A percentile compares a stretch with the other conserved stretches of the same genome.
Evolutionary conservation across 108 stramenopile genomes (phyloP).

Genomic region (Halocafeteria seosinensis): DNA sequence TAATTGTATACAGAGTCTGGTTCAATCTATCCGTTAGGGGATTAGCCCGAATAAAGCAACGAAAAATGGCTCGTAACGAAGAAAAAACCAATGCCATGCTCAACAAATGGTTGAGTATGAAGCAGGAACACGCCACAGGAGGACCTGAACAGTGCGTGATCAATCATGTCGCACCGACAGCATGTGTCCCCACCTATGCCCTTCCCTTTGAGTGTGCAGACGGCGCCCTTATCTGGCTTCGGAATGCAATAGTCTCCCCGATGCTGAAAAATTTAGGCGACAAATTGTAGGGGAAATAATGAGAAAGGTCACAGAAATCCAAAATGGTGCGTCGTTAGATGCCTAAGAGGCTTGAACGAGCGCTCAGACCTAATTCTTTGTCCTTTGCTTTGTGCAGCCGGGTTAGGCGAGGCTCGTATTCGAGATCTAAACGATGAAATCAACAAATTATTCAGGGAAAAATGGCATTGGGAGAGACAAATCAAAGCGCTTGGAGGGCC

Average conservation of each 20-base stretch:
- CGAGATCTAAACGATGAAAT: conserved; percentile 92
- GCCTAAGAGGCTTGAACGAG: background rate
- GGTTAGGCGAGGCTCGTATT: conserved; percentile 75
- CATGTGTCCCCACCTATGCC: too few relatives aligned
- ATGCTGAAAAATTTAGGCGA: background rate
- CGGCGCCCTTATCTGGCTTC: background rate
- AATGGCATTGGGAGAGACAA: conserved; percentile 75
- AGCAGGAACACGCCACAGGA: background rate
- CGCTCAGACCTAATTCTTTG: background rate
- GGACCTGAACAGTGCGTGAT: too few relatives aligned
- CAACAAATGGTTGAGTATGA: background rate
- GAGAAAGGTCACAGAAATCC: background rate
- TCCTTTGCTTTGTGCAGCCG: conserved; percentile 23
- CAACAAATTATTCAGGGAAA: conserved; percentile 78
- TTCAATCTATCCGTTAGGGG: too few relatives aligned
- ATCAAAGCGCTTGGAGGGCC: conserved; percentile 62
- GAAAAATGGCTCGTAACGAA: background rate
- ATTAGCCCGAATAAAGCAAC: too few relatives aligned
- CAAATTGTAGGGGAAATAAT: background rate
- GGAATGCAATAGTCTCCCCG: background rate
- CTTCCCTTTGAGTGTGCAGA: too few relatives aligned
- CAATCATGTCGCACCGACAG: too few relatives aligned
- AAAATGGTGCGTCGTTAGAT: background rate
- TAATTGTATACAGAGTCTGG: too few relatives aligned
- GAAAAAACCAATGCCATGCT: background rate